Base-by-base conservation (phyloP, 805 yeast species). In the Kuraishia molischiana region DNA sequence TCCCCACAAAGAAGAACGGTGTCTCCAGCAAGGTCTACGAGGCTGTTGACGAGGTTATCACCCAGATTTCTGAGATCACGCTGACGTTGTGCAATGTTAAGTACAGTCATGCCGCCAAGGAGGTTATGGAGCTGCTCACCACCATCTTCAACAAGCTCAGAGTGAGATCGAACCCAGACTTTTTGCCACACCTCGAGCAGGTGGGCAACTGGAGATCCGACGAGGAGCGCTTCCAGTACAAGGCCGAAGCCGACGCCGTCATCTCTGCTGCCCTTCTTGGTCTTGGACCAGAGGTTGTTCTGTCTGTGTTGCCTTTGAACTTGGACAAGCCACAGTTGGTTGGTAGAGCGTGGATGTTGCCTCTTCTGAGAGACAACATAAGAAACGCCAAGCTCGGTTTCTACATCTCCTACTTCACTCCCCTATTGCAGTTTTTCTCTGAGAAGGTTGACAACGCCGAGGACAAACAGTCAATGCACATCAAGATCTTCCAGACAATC, bases 301-400 rank as follows among this genome's bases (percentile, higher is more conserved):
- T 90, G 43, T 59, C 73, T 34, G 64, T 72, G 4, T 66, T 92
- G 24, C 97, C 99, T 5, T 66, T 92, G 51, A 86, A 90, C 52
- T 67, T 92, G 49, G 66, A 69, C 22, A 69, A 71, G 34, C 74
- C 80, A 4, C 59, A 62, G 24, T 67, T 69, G 32, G 71, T 79
- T n/a, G 97, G 97, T 34, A 75, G 97, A 54, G 97, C 97, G 34
- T 92, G 97, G 97, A 53, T 92, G 49, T 69, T 92, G 45, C 98
- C 98, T 9, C 56, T 92, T 24, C 69, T 92, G 43, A 80, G 97
- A 62, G 97, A 89, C 50, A 78, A 85, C 50, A 82, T 86, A 20
- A 72, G 79, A 49, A 72, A 76, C 49, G 81, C 97, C 2, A 67
- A 70, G 34, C 64, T 92, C 39, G 63, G 70, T 0, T 85, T 68